phyloP scores from a whole-genome alignment of 2,329 filamentous ascomycete species.

The Trichophyton schoenleinii region DNA sequence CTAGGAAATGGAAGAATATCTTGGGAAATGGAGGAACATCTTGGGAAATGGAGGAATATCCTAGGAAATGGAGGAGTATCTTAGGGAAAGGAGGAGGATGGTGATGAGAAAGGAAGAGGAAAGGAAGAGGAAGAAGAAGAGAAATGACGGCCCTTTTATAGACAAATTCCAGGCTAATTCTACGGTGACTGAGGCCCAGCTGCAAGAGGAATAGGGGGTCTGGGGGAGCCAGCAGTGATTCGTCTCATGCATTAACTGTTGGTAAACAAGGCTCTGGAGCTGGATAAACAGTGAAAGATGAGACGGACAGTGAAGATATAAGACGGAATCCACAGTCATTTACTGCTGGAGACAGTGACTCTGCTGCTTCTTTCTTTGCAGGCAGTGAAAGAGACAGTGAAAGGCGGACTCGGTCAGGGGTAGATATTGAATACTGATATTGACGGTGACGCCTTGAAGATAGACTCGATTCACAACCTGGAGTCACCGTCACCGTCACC shows the following conservation, averaged over 20 bases:
- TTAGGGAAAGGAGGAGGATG: background rate
- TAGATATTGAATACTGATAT: too few relatives aligned
- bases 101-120: background rate
- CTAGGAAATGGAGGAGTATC: background rate
- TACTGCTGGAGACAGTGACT: background rate
- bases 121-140: background rate
- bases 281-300: background rate
- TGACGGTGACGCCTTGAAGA: background rate
- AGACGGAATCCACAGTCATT: background rate
- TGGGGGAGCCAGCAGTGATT: background rate
- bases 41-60: too few relatives aligned
- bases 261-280: background rate
- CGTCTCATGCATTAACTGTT: constrained; percentile 3
- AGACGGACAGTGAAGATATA: background rate
- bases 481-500: background rate
- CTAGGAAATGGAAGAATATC: too few relatives aligned
- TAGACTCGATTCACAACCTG: background rate
- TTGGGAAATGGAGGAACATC: too few relatives aligned
- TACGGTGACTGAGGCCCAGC: background rate
- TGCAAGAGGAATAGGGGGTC: background rate
- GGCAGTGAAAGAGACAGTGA: background rate
- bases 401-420: background rate
- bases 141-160: background rate
- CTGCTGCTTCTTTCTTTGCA: background rate
- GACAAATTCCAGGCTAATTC: background rate